phyloP scores from a whole-genome alignment of 345 rosid species.

The Eucalyptus sp. region DNA sequence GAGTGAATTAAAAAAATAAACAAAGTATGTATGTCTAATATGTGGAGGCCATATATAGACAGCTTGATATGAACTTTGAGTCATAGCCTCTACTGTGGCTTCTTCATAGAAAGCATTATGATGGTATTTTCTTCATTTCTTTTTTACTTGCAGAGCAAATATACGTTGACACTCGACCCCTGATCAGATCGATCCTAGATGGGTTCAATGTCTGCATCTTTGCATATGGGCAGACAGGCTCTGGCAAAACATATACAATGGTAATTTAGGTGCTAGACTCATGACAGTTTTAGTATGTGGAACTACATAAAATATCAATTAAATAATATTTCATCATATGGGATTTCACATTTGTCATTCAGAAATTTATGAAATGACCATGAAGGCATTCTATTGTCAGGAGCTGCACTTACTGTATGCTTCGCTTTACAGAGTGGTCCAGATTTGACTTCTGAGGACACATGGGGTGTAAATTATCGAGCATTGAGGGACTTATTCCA shows the following conservation, averaged over 20 bases:
- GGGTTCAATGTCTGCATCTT: constrained; percentile 95
- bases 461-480: constrained; percentile 97
- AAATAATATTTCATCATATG: background rate
- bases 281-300: background rate
- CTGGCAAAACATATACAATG: constrained; percentile 98
- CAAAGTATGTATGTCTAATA: background rate
- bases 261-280: constrained; percentile 15
- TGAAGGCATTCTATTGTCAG: background rate
- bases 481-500: constrained; percentile 84
- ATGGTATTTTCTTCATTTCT: background rate
- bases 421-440: constrained; percentile 69
- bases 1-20: background rate
- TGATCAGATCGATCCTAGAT: constrained; percentile 83
- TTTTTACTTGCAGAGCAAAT: constrained; percentile 53
- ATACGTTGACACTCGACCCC: constrained; percentile 66
- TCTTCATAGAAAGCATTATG: background rate
- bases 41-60: background rate
- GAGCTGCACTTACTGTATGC: background rate
- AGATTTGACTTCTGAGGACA: constrained; percentile 53
- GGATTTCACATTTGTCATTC: background rate
- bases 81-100: background rate
- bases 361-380: background rate
- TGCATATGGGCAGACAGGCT: constrained; percentile 99
- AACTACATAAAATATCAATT: background rate
- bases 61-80: background rate